Percentiles rank a stretch among this genome's conserved stretches.
phyloP scores from a whole-genome alignment of 345 rosid genomes.

The Populus ilicifolia region DNA sequence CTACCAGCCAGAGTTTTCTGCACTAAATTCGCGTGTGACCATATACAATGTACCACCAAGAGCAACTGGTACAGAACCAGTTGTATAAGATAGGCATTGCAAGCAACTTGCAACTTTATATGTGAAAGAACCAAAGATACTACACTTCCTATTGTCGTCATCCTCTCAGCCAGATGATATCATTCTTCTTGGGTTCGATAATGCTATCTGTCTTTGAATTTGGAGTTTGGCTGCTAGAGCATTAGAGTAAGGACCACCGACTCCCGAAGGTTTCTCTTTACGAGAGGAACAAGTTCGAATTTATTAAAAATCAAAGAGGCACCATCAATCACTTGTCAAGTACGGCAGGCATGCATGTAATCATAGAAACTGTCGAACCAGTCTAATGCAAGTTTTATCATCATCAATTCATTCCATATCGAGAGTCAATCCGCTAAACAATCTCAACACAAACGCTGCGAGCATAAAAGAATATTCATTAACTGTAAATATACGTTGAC shows the following conservation, averaged over 20 bases:
- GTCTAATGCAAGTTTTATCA: background rate
- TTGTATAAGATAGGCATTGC: background rate
- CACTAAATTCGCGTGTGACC: conserved; percentile 2
- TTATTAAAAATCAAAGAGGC: background rate
- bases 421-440: background rate
- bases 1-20: conserved; percentile 19
- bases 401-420: background rate
- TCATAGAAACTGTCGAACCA: background rate
- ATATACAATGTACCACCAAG: conserved; percentile 5
- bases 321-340: background rate
- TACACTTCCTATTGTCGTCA: background rate
- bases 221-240: background rate
- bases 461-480: background rate
- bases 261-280: background rate
- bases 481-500: background rate
- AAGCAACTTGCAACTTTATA: conserved; percentile 13
- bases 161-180: conserved; percentile 1
- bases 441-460: background rate
- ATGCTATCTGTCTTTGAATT: background rate
- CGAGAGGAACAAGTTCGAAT: background rate
- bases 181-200: background rate
- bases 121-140: background rate
- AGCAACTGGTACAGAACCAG: background rate
- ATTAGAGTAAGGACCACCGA: background rate
- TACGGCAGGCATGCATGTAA: background rate